phyloP scores from a whole-genome alignment of 441 rosid genomes.

The Jatropha podagrica region DNA sequence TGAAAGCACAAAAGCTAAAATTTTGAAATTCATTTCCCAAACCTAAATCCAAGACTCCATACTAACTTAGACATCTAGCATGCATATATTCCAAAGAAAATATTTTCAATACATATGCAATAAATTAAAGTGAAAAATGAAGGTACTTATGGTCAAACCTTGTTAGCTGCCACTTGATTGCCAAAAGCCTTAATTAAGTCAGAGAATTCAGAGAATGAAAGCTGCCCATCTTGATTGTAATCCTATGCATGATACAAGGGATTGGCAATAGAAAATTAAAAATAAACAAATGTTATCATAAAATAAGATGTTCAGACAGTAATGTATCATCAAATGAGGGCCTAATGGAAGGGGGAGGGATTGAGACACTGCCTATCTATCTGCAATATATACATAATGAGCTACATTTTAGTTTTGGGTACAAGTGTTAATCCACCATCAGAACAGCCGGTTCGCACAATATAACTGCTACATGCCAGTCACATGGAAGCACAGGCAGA shows the following conservation, averaged over 20 bases:
- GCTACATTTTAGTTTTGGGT: neutral
- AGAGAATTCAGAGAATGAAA: constrained; percentile 80
- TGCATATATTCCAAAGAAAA: neutral
- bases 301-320: neutral
- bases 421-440: neutral
- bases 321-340: neutral
- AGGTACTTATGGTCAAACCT: constrained; percentile 47
- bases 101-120: neutral
- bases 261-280: constrained; percentile 12
- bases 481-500: neutral
- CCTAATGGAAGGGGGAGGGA: neutral
- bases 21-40: neutral
- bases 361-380: neutral
- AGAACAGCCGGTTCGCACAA: neutral
- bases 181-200: constrained; percentile 84
- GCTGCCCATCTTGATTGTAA: constrained; percentile 78
- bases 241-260: constrained; percentile 46
- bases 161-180: constrained; percentile 65
- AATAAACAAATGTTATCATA: neutral
- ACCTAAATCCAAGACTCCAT: constrained; percentile 6
- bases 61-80: neutral
- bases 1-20: neutral
- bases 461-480: neutral
- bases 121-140: neutral
- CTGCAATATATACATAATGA: neutral